Percentiles rank a stretch among this genome's conserved stretches.
phyloP scores from a whole-genome alignment of 2,329 filamentous ascomycete species.

The Cercospora sp. region DNA sequence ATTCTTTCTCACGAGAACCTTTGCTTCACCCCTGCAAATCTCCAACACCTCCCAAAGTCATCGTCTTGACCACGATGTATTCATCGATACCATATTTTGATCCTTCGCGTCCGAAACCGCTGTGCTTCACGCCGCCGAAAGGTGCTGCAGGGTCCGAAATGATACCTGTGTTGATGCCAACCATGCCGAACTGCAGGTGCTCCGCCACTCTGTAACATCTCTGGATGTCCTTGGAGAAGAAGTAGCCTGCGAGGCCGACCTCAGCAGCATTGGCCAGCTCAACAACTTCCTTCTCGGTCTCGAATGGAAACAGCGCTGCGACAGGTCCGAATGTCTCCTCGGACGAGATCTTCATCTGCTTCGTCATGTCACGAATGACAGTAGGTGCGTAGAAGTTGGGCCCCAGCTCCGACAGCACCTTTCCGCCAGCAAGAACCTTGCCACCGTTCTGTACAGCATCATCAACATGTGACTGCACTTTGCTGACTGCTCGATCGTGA shows the following conservation, averaged over 20 bases:
- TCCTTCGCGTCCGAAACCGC: conserved; percentile 77
- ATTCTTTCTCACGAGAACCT: background rate
- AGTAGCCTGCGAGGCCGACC: conserved; percentile 35
- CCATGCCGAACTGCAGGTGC: conserved; percentile 45
- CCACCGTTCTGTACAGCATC: conserved; percentile 67
- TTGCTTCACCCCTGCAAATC: conserved; percentile 11
- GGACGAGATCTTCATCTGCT: conserved; percentile 28
- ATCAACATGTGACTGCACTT: conserved; percentile 74
- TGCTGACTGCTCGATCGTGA: conserved; percentile 74
- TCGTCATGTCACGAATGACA: conserved; percentile 28
- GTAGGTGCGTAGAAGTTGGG: conserved; percentile 31
- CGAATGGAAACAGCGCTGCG: conserved; percentile 30
- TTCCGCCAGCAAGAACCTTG: conserved; percentile 22
- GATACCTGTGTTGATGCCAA: conserved; percentile 36
- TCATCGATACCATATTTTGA: conserved; percentile 75
- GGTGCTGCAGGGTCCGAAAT: conserved; percentile 33
- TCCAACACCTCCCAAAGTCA: conserved; percentile 44
- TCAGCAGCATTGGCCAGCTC: conserved; percentile 20
- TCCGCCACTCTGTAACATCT: conserved; percentile 43
- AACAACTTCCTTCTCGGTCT: conserved; percentile 32
- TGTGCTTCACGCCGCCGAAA: conserved; percentile 84
- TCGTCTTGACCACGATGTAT: conserved; percentile 72
- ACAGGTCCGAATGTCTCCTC: conserved; percentile 36
- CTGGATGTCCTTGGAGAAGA: conserved; percentile 42
- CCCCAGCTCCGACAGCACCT: conserved; percentile 43